A percentile compares a stretch with the other conserved stretches of the same genome.
These are phyloP conservation scores for Boletellus emodensis DNA, from an alignment of 768 basidiomycete species.

Conservation along the genomic window DNA sequence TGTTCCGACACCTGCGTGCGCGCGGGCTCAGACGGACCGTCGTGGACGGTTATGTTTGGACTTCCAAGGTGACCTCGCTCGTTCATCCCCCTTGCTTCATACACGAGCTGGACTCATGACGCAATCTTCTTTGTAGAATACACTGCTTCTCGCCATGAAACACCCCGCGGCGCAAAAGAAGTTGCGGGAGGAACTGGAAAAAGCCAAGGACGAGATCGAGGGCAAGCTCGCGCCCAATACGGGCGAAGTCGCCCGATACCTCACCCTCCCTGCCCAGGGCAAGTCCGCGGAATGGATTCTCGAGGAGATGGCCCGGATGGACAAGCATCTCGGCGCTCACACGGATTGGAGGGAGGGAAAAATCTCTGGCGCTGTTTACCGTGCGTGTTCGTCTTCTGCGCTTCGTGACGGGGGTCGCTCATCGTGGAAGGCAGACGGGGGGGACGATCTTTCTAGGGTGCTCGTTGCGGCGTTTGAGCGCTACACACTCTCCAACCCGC, in stretches of 20 bases:
- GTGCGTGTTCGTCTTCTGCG: slow-evolving; percentile 39
- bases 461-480: slow-evolving; percentile 77
- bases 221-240: slow-evolving; percentile 64
- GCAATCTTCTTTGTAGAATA: slow-evolving; percentile 35
- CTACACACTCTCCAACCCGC: slow-evolving; percentile 83
- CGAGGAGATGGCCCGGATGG: slow-evolving; percentile 78
- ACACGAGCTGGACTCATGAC: too few species aligned
- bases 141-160: slow-evolving; percentile 54
- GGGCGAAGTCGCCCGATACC: slow-evolving; percentile 57
- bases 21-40: slow-evolving; percentile 31
- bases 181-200: slow-evolving; percentile 58
- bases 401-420: not conserved
- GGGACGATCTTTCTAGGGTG: slow-evolving; percentile 72
- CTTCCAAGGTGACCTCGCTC: slow-evolving; percentile 18
- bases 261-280: slow-evolving; percentile 62
- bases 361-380: slow-evolving; percentile 83
- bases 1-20: slow-evolving; percentile 36
- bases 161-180: slow-evolving; percentile 58
- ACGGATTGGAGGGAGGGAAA: slow-evolving; percentile 68
- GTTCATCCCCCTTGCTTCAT: too few species aligned
- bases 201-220: slow-evolving; percentile 64
- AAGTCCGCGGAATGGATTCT: slow-evolving; percentile 69
- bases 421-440: slow-evolving; percentile 56
- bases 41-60: slow-evolving; percentile 26
- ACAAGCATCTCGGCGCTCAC: slow-evolving; percentile 45